Conservation (phyloP, 352 stramenopile genomes). For the Pythium monospermum region DNA sequence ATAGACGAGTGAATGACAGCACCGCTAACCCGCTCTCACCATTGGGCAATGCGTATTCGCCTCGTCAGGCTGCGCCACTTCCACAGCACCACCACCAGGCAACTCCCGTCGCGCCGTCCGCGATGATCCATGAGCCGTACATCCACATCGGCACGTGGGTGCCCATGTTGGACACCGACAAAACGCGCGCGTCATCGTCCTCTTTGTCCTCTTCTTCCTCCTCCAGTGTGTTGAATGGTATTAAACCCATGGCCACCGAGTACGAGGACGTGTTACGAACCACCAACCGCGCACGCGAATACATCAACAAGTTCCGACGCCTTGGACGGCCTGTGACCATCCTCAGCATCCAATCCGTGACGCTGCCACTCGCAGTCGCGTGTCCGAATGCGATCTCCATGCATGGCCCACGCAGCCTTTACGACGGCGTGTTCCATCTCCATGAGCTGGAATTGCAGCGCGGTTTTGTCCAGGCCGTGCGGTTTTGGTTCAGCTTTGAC, state of each 20-base stretch:
- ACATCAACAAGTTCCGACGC: conserved; percentile 57
- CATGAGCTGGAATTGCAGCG: conserved; percentile 41
- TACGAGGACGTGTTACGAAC: conserved; percentile 71
- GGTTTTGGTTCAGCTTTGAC: conserved; percentile 80
- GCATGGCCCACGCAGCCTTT: conserved; percentile 47
- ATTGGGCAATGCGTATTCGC: conserved; percentile 13
- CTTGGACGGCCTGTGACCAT: conserved; percentile 57
- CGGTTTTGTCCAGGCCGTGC: conserved; percentile 60
- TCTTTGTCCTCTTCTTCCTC: too few relatives aligned
- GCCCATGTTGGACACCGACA: conserved; percentile 54
- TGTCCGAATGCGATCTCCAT: conserved; percentile 63
- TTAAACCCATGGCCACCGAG: conserved; percentile 31
- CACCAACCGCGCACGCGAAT: conserved; percentile 54
- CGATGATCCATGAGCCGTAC: conserved; percentile 53
- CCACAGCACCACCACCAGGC: not conserved
- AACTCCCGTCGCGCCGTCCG: not conserved
- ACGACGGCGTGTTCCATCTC: conserved; percentile 58
- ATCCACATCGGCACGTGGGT: conserved; percentile 77
- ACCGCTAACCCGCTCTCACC: conserved; percentile 12
- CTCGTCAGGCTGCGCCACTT: not conserved
- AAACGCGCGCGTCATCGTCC: conserved; percentile 1
- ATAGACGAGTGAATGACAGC: conserved; percentile 4
- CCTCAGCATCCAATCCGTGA: conserved; percentile 61
- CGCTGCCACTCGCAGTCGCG: conserved; percentile 49
- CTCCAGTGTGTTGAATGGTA: conserved; percentile 15